A percentile compares a stretch with the other conserved stretches of the same genome.
Conservation (phyloP, 371 early-diverging fungal species). For the Coemansia sp. region DNA sequence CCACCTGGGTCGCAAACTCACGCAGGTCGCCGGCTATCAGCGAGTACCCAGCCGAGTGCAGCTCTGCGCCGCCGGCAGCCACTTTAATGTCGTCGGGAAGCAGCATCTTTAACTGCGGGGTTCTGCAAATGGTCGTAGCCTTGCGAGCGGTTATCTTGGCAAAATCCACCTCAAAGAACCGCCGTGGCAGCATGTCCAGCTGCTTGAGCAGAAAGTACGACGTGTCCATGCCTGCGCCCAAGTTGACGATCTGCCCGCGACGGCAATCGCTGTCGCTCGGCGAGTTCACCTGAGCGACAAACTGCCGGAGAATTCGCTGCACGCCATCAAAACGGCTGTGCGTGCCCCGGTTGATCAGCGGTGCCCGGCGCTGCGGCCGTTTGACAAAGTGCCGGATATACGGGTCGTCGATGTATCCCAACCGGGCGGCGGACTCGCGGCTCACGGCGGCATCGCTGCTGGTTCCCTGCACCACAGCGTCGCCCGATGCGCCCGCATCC, state of each 20-base stretch:
- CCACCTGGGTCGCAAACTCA: slow-evolving; percentile 58
- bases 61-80: slow-evolving; percentile 71
- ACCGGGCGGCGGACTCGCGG: slow-evolving; percentile 75
- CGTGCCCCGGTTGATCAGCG: slow-evolving; percentile 90
- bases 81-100: slow-evolving; percentile 55
- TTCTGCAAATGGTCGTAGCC: slow-evolving; percentile 64
- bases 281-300: slow-evolving; percentile 50
- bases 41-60: slow-evolving; percentile 64
- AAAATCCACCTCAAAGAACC: slow-evolving; percentile 93
- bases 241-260: slow-evolving; percentile 74
- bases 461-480: slow-evolving; percentile 74
- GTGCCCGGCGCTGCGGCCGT: slow-evolving; percentile 67
- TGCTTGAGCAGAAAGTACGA: slow-evolving; percentile 81
- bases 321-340: slow-evolving; percentile 71
- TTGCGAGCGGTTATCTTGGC: slow-evolving; percentile 81
- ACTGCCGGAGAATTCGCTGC: slow-evolving; percentile 63
- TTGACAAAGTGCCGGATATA: slow-evolving; percentile 76
- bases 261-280: slow-evolving; percentile 9
- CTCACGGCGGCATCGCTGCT: slow-evolving; percentile 87
- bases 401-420: slow-evolving; percentile 80
- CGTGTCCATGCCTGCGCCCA: slow-evolving; percentile 94
- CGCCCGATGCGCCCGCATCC: slow-evolving; percentile 4
- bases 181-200: slow-evolving; percentile 32
- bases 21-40: slow-evolving; percentile 84
- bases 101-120: slow-evolving; percentile 54